phyloP scores from a whole-genome alignment of 2,329 filamentous ascomycete species.

The Phyllosticta citribraziliensis region DNA sequence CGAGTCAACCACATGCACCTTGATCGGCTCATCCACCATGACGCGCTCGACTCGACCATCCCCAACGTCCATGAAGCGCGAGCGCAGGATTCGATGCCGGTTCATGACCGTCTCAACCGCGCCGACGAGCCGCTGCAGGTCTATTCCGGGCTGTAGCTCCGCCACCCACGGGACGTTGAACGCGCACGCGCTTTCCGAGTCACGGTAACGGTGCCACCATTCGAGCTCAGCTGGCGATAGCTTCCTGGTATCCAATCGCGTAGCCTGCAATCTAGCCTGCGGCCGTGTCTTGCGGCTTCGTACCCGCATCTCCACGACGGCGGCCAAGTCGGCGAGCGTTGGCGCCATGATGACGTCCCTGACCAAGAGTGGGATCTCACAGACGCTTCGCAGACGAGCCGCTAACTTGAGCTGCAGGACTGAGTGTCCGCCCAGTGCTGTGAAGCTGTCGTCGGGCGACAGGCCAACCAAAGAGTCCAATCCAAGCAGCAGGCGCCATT shows the following conservation, averaged over 20 bases:
- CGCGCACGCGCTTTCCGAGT: conserved; percentile 12
- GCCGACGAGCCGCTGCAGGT: conserved; percentile 12
- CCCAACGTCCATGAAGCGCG: neutral
- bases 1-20: neutral
- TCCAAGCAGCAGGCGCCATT: conserved; percentile 11
- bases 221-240: conserved; percentile 16
- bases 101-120: conserved; percentile 17
- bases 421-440: conserved; percentile 51
- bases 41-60: neutral
- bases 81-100: conserved; percentile 13
- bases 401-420: conserved; percentile 27
- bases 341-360: conserved; percentile 13
- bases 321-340: conserved; percentile 4
- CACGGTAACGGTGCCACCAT: conserved; percentile 15
- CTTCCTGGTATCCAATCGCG: neutral
- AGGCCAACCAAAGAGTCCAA: conserved; percentile 25
- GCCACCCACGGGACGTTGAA: conserved; percentile 21
- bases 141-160: conserved; percentile 8
- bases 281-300: neutral
- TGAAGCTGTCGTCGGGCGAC: conserved; percentile 48
- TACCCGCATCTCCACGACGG: neutral
- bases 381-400: conserved; percentile 7
- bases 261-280: neutral
- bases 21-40: neutral
- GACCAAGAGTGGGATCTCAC: conserved; percentile 12